Percentiles rank a stretch among this genome's conserved stretches.
phyloP scores from a whole-genome alignment of 805 yeast genomes.

The Wickerhamiella kurtzmanii region DNA sequence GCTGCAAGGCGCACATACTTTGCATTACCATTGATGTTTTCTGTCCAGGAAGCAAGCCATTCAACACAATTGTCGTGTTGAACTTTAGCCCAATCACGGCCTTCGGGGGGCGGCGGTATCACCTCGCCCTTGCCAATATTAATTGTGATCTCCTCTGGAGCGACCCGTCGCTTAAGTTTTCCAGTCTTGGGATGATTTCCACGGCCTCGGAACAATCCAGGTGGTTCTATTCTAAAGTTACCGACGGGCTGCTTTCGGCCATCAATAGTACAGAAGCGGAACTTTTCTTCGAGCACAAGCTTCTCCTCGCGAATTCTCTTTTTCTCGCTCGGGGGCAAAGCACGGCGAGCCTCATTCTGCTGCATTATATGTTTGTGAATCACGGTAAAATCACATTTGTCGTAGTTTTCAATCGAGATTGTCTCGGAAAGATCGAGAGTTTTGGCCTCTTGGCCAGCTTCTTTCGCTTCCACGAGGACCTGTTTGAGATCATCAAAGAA shows the following conservation, averaged over 20 bases:
- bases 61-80: conserved; percentile 80
- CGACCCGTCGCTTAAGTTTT: conserved; percentile 69
- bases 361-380: conserved; percentile 62
- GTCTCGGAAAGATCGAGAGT: conserved; percentile 21
- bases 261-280: conserved; percentile 63
- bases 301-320: conserved; percentile 56
- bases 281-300: conserved; percentile 67
- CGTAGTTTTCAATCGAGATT: conserved; percentile 42
- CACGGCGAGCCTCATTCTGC: conserved; percentile 58
- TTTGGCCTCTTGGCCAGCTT: conserved; percentile 29
- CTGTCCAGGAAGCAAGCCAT: conserved; percentile 97
- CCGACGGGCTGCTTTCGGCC: conserved; percentile 90
- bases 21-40: conserved; percentile 67
- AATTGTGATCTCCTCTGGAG: conserved; percentile 78
- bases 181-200: conserved; percentile 97
- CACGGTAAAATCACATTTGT: conserved; percentile 61
- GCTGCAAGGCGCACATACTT: conserved; percentile 90
- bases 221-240: conserved; percentile 89
- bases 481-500: conserved; percentile 66
- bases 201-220: conserved; percentile 89
- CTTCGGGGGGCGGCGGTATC: conserved; percentile 72
- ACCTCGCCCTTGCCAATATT: conserved; percentile 62
- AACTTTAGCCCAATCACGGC: conserved; percentile 84
- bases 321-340: conserved; percentile 58
- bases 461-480: conserved; percentile 52